A percentile compares a stretch with the other conserved stretches of the same genome.
These are phyloP conservation scores for Didymella arachidicola DNA, from an alignment of 2,329 filamentous ascomycete species.

Conservation along the genomic window DNA sequence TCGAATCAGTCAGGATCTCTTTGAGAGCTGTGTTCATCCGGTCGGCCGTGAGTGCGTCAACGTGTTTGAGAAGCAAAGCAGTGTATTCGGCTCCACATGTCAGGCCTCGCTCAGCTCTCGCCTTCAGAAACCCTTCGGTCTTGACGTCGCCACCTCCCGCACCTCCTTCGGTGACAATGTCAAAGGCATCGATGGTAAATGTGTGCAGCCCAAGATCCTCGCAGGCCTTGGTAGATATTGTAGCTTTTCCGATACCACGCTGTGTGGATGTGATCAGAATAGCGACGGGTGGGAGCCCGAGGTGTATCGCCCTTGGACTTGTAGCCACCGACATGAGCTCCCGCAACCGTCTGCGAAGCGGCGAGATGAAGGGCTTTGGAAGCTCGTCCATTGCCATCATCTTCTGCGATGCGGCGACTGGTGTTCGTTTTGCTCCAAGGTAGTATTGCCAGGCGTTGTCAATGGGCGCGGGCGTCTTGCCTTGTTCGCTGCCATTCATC, in stretches of 20 bases:
- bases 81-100: slow-evolving; percentile 86
- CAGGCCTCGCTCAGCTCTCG: slow-evolving; percentile 85
- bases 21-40: slow-evolving; percentile 86
- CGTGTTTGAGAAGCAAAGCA: slow-evolving; percentile 83
- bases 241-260: slow-evolving; percentile 91
- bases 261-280: slow-evolving; percentile 91
- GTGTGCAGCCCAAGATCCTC: slow-evolving; percentile 89
- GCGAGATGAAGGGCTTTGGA: slow-evolving; percentile 54
- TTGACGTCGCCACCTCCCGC: slow-evolving; percentile 90
- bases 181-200: slow-evolving; percentile 88
- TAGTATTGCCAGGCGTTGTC: slow-evolving; percentile 90
- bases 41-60: slow-evolving; percentile 90
- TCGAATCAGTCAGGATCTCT: slow-evolving; percentile 78
- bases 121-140: slow-evolving; percentile 88
- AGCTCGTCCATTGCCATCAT: slow-evolving; percentile 56
- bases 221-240: slow-evolving; percentile 77
- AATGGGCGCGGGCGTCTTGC: slow-evolving; percentile 77
- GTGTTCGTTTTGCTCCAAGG: slow-evolving; percentile 75
- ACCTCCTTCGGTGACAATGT: slow-evolving; percentile 90
- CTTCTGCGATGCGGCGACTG: slow-evolving; percentile 66
- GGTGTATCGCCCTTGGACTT: slow-evolving; percentile 82
- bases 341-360: slow-evolving; percentile 69
- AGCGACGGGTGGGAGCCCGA: slow-evolving; percentile 86
- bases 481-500: slow-evolving; percentile 86
- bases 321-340: slow-evolving; percentile 89